Evolutionary conservation across 306 rosid genomes (phyloP), one percentile per base, ranked within the genome.

Genomic region (Prunus armeniaca): DNA sequence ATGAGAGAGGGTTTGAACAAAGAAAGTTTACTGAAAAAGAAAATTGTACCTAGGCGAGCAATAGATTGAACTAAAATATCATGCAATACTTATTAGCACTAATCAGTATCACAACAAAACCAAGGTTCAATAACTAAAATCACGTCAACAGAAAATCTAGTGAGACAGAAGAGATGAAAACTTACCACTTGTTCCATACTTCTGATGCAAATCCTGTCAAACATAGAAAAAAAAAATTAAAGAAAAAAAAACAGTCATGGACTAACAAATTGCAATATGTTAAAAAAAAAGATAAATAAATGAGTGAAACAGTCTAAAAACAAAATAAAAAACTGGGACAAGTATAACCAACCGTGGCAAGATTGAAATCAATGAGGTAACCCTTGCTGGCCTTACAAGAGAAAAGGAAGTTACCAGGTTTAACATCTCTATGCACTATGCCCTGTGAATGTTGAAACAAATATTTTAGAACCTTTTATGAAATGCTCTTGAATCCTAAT

Each of bases 321-420:
- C 12, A 38, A 25, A 2, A 18, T 30, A 13, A 45, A 74, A 47
- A 43, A 20, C 55, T 49, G 75, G 38, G 70, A 61, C 52, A 81
- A 76, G 73, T 67, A 67, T 49, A 41, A 70, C 88, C 76, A 77
- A 93, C 98, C 98, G 85, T 65, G 62, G 98, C 96, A 76, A 91
- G 97, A 79, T 93, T 93, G 83, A 93, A 93, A 82, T 93, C 98
- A 62, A 93, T 89, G 67, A 93, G 96, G 82, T 89, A 91, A 66
- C 98, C 98, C 72, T 91, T 88, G 78, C 65, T 88, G 60, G 83
- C 83, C 82, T 84, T 89, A 54, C 88, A 85, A 64, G 93, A 91
- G 83, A 91, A 93, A 62, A 93, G 98, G 78, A 93, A 93, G 74
- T 93, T 93, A n/a, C 98, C 98, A 69, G 98, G 98, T 82, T 91